Evolutionary conservation across 106 monocot species (phyloP), one percentile per base, ranked within the genome.

Genomic region (Acorus gramineus): DNA sequence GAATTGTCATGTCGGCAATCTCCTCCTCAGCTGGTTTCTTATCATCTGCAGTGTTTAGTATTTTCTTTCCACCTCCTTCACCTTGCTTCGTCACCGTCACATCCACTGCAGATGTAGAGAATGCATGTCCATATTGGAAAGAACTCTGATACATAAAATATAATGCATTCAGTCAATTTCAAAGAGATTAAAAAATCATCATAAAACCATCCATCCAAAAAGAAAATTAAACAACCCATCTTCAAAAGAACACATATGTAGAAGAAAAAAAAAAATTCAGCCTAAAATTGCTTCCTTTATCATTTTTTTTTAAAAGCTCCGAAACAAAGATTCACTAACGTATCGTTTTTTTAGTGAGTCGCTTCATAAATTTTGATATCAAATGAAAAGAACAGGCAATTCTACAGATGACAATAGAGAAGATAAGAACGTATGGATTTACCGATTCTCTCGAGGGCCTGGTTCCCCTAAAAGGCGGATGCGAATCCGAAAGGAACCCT

Each of bases 1-100:
- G 71, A 4, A 96, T 91, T 47, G 64, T 74, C 9, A 67, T 72
- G 44, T 96, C 95, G 14, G 90, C 80, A 57, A 87, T 76, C 58
- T 87, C 68, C 44, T 84, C 78, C 10, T 95, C 86, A 14, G 55
- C 12, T 42, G 70, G 64, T 56, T 71, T 67, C 49, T 81, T 81
- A 59, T 71, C 77, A 11, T 70, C 5, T 9, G 68, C 46, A 11
- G 71, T 69, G 67, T 71, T 84, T 60, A 76, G 61, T 11, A 59
- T 42, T 59, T 84, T 66, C 67, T 78, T 78, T n/a, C 62, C 64
- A 69, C 59, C 47, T 77, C 67, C 83, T 59, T 66, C 63, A 47
- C 45, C 43, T 50, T 72, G 53, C 44, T 56, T 63, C 57, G 47
- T 8, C 60, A 53, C 44, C 55, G 73, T 12, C 54, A 75, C 57